Conservation (phyloP, 805 yeast species). For the Myxozyma mucilagina region DNA sequence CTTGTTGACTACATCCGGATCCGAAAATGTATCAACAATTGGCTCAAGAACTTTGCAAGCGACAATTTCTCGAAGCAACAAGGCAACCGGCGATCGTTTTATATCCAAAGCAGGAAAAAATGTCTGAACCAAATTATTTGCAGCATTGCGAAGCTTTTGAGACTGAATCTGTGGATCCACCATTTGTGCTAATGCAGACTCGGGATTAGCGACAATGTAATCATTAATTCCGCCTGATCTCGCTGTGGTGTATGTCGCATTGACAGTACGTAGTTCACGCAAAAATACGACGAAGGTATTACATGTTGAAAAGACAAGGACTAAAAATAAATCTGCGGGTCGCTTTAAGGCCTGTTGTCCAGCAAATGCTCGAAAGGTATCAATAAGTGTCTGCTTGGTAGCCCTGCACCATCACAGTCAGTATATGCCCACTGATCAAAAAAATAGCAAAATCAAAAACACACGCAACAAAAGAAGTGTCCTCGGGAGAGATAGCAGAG, state of each 20-base stretch:
- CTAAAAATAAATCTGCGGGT: conserved; percentile 29
- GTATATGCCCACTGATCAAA: neutral
- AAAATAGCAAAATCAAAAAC: neutral
- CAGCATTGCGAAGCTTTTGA: conserved; percentile 29
- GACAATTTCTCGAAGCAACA: conserved; percentile 29
- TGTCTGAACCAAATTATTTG: conserved; percentile 31
- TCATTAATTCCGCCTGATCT: conserved; percentile 25
- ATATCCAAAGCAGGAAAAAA: conserved; percentile 30
- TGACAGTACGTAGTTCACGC: conserved; percentile 30
- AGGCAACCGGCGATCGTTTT: conserved; percentile 29
- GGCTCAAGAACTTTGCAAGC: conserved; percentile 28
- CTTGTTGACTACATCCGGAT: conserved; percentile 31
- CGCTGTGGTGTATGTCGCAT: conserved; percentile 17
- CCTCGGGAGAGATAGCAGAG: conserved; percentile 12
- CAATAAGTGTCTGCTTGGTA: conserved; percentile 26
- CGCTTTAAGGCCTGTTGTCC: conserved; percentile 27
- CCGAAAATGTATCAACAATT: conserved; percentile 29
- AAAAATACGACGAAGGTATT: conserved; percentile 32
- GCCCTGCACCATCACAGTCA: conserved; percentile 5
- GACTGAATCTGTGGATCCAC: conserved; percentile 31
- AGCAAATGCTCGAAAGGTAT: conserved; percentile 43
- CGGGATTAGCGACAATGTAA: conserved; percentile 32
- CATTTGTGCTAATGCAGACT: conserved; percentile 34
- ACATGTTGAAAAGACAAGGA: conserved; percentile 29
- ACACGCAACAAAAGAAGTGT: conserved; percentile 18